Base-by-base conservation (phyloP, 2,329 filamentous ascomycete species). In the Samsoniella hepiali region DNA sequence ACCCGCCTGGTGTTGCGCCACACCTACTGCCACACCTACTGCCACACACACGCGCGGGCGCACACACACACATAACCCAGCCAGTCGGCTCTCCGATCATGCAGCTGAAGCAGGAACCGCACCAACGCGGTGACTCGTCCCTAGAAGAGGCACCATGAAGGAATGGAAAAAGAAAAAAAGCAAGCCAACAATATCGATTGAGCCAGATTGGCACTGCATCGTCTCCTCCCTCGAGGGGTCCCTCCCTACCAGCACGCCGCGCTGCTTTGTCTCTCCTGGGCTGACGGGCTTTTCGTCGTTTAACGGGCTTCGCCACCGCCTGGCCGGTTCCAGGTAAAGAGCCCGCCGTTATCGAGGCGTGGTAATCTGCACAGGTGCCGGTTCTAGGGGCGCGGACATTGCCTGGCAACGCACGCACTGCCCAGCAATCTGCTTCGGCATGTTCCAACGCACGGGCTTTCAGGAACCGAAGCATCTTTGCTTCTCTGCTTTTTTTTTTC, bases 81-180 rank as follows among this genome's bases (percentile, higher is more conserved):
- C 58, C 38, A 11, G 49, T 61, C 58, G 58, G 58, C 58, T 44
- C 38, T 54, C 49, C 58, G 58, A 61, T 61, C 49, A 53, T 61
- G 58, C 58, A 53, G 47, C 34, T 36, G 17, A 50, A 47, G 36
- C 53, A 55, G 45, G 34, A 42, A 51, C 56, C 9, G 45, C 15
- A n/a, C 27, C 29, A 9, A 9, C 40, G 57, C 53, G 10, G 34
- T 36, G 47, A 59, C 34, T 59, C n/a, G 57, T 51, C 57, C 29
- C 40, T 44, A 42, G 58, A 6, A 22, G 45, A 22, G 6, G n/a
- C n/a, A n/a, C 38, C n/a, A 31, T 9, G 13, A 31, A n/a, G 10
- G 13, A 29, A 47, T 9, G 31, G 38, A 22, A 54, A 45, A 58
- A 58, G 22, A 58, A 17, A 54, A 54, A 51, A 51, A 34, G 27